Evolutionary conservation across 2,329 filamentous ascomycete species (phyloP).

Genomic region (Dactylellina sp.): DNA sequence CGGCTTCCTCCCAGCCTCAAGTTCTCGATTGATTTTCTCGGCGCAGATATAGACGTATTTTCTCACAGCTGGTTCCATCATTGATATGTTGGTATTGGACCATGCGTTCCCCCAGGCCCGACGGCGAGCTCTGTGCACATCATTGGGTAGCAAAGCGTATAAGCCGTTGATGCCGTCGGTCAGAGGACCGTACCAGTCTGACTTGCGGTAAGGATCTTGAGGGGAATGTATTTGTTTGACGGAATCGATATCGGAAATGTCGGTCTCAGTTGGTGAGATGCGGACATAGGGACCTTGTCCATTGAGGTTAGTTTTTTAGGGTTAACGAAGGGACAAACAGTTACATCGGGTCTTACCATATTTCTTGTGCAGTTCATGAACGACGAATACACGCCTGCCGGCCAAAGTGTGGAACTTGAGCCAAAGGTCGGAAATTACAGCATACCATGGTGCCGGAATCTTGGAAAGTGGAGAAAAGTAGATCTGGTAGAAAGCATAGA

Average conservation of each 20-base stretch:
- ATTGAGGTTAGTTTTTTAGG: constrained; percentile 31
- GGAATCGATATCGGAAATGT: constrained; percentile 11
- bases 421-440: constrained; percentile 19
- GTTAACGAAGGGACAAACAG: constrained; percentile 19
- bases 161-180: constrained; percentile 6
- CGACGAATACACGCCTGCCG: constrained; percentile 13
- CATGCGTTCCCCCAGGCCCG: constrained; percentile 14
- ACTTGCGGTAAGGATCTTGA: constrained; percentile 19
- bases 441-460: constrained; percentile 31
- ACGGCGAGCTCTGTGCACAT: neutral
- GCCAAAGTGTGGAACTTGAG: constrained; percentile 1
- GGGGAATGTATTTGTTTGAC: constrained; percentile 23
- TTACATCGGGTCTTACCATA: constrained; percentile 31
- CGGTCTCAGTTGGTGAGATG: constrained; percentile 26
- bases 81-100: constrained; percentile 16
- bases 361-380: constrained; percentile 31
- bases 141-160: neutral
- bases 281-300: constrained; percentile 28
- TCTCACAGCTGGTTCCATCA: constrained; percentile 17
- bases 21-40: constrained; percentile 18
- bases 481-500: constrained; percentile 26
- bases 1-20: neutral
- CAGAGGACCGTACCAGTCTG: neutral
- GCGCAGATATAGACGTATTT: constrained; percentile 11
- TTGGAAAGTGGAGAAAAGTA: constrained; percentile 37